Conservation (phyloP, 2,329 filamentous ascomycete species). For the Curvularia hawaiiensis region DNA sequence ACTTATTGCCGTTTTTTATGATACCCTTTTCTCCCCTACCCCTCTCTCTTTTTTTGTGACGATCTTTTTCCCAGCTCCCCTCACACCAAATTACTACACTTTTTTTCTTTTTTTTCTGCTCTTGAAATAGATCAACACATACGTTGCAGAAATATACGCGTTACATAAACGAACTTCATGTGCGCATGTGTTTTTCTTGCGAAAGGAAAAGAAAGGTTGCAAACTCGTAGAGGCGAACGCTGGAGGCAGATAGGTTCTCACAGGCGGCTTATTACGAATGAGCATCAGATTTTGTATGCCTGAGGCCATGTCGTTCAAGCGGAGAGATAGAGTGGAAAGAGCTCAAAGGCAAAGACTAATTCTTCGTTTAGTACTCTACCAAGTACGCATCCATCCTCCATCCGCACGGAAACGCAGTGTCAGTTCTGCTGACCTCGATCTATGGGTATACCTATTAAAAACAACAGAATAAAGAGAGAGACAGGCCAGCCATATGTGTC, state of each 20-base stretch:
- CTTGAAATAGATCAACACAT: neutral
- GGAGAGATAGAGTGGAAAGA: neutral
- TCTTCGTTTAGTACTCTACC: neutral
- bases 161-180: neutral
- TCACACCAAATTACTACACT: no score
- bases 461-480: neutral
- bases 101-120: neutral
- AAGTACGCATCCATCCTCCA: neutral
- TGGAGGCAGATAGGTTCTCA: no score
- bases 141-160: neutral
- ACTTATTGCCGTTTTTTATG: conserved; percentile 4
- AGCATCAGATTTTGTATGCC: neutral
- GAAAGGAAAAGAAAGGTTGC: neutral
- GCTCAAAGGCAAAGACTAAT: neutral
- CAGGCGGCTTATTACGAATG: neutral
- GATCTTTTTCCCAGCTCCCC: neutral
- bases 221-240: neutral
- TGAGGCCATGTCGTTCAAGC: neutral
- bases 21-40: neutral
- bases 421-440: neutral
- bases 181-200: neutral
- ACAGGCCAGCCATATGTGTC: neutral
- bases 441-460: conserved; percentile 7
- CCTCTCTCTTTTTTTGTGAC: neutral
- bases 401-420: neutral